Conservation (phyloP, 176 grass and related monocot species). For the Pontederia paniculata region DNA sequence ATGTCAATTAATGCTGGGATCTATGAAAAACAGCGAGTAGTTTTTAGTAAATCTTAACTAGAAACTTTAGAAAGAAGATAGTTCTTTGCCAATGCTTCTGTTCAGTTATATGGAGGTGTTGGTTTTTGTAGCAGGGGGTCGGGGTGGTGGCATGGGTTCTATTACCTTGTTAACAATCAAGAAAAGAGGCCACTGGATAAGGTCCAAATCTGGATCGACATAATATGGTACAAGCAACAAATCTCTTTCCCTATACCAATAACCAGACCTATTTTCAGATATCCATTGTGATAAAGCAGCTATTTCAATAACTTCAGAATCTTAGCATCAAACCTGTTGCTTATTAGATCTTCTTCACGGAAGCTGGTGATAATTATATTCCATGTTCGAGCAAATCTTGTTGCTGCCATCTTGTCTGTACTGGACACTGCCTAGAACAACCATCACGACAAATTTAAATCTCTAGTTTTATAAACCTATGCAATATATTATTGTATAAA, state of each 20-base stretch:
- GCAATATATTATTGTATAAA: too few relatives aligned
- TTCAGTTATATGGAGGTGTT: too few relatives aligned
- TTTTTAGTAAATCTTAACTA: constrained; percentile 5
- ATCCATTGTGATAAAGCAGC: not conserved
- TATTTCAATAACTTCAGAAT: constrained; percentile 6
- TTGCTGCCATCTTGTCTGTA: constrained; percentile 44
- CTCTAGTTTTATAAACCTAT: too few relatives aligned
- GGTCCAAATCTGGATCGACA: constrained; percentile 53
- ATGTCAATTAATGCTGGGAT: constrained; percentile 90
- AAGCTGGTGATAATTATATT: constrained; percentile 92
- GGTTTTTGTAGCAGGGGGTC: not conserved
- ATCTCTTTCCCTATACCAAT: constrained; percentile 60
- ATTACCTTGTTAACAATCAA: constrained; percentile 85
- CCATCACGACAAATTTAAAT: constrained; percentile 6
- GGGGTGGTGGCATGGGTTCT: too few relatives aligned
- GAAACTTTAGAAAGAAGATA: not conserved
- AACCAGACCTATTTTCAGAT: not conserved
- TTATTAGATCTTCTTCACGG: constrained; percentile 78
- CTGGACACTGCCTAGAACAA: constrained; percentile 40
- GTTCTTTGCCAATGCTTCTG: too few relatives aligned
- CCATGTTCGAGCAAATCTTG: constrained; percentile 90
- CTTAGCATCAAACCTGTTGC: constrained; percentile 35
- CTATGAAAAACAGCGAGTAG: constrained; percentile 31
- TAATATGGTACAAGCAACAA: constrained; percentile 90
- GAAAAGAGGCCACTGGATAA: constrained; percentile 97